A percentile compares a stretch with the other conserved stretches of the same genome.
These are phyloP conservation scores for Stellera chamaejasme DNA, from an alignment of 345 rosid species.

Conservation along the genomic window DNA sequence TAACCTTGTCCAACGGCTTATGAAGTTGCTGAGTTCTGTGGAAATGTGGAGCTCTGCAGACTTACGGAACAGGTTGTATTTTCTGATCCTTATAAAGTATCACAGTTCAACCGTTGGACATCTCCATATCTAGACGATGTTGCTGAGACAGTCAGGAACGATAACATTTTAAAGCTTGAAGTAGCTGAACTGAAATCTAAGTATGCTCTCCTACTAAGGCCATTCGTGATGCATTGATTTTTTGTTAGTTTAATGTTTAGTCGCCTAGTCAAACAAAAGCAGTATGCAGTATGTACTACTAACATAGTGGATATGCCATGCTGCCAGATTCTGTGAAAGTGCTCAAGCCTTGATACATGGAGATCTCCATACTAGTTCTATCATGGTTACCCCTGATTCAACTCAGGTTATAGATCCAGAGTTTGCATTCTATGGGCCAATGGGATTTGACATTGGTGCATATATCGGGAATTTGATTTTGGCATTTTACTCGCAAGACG, in stretches of 20 bases:
- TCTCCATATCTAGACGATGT: constrained; percentile 83
- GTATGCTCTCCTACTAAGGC: constrained; percentile 28
- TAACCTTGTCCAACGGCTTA: constrained; percentile 11
- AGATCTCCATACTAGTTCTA: constrained; percentile 92
- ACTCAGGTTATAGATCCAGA: constrained; percentile 95
- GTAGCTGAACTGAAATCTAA: constrained; percentile 79
- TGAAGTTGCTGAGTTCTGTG: constrained; percentile 90
- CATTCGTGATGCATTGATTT: not conserved
- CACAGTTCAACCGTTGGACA: constrained; percentile 68
- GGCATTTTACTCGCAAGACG: constrained; percentile 91
- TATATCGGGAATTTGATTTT: constrained; percentile 81
- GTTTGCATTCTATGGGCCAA: constrained; percentile 86
- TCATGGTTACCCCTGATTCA: constrained; percentile 84
- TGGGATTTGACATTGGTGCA: constrained; percentile 94
- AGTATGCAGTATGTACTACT: not conserved
- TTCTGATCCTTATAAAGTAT: constrained; percentile 82
- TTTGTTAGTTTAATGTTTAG: not conserved
- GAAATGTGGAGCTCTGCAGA: constrained; percentile 89
- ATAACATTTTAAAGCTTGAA: constrained; percentile 63
- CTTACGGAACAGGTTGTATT: constrained; percentile 94
- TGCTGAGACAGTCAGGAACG: constrained; percentile 71
- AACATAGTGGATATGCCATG: constrained; percentile 6
- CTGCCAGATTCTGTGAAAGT: constrained; percentile 86
- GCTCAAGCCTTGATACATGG: constrained; percentile 90
- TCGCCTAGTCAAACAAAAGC: not conserved